These are phyloP conservation scores for Acacia crassicarpa DNA, from an alignment of 306 rosid genomes.

Conservation along the genomic window DNA sequence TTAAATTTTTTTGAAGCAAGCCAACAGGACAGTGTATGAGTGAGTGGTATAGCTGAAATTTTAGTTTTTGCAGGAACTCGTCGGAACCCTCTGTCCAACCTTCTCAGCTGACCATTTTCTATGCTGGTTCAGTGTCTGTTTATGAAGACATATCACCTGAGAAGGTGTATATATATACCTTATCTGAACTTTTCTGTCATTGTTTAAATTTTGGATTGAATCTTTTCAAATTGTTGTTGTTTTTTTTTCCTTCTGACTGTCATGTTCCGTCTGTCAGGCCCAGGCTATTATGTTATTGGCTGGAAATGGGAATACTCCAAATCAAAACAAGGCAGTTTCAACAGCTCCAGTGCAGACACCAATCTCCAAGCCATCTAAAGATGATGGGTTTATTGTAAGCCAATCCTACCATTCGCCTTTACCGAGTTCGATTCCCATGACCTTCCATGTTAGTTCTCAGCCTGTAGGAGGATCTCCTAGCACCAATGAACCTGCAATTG, in stretches of 20 bases:
- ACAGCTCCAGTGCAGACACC: slow-evolving; percentile 48
- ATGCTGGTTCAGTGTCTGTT: slow-evolving; percentile 79
- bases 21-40: not conserved
- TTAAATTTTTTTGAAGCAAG: not conserved
- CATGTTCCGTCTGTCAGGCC: slow-evolving; percentile 47
- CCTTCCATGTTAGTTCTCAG: slow-evolving; percentile 39
- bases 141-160: slow-evolving; percentile 79
- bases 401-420: slow-evolving; percentile 43
- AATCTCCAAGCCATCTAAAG: slow-evolving; percentile 41
- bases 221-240: not conserved
- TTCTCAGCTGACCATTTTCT: slow-evolving; percentile 84
- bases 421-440: slow-evolving; percentile 47
- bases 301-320: slow-evolving; percentile 53
- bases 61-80: slow-evolving; percentile 44
- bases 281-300: slow-evolving; percentile 87
- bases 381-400: slow-evolving; percentile 42
- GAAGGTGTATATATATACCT: slow-evolving; percentile 53
- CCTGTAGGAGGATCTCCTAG: slow-evolving; percentile 44
- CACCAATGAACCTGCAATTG: slow-evolving; percentile 38
- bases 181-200: not conserved
- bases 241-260: not conserved
- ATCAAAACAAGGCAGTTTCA: slow-evolving; percentile 36
- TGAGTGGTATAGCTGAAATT: not conserved
- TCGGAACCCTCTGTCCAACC: slow-evolving; percentile 50
- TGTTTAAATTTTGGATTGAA: not conserved